Percentiles rank a stretch among this genome's conserved stretches.
Conservation (phyloP, 257 asterid genomes). For the Gentiana dahurica region DNA sequence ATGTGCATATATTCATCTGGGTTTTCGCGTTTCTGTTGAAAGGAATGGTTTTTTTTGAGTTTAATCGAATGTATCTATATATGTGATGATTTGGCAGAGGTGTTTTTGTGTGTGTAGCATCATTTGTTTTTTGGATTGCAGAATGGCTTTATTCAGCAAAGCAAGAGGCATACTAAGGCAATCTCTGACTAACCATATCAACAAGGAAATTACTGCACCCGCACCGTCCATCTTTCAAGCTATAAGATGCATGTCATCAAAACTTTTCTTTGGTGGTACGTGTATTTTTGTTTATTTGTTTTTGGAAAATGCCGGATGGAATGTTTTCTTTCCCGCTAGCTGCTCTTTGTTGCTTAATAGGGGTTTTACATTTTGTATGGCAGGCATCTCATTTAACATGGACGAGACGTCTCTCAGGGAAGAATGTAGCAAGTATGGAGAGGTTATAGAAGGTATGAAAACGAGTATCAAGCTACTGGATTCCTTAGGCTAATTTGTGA, state of each 20-base stretch:
- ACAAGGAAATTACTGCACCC: constrained; percentile 32
- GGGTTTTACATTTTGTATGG: constrained; percentile 11
- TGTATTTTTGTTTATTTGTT: background rate
- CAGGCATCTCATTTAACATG: constrained; percentile 63
- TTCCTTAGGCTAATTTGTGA: background rate
- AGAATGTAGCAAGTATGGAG: constrained; percentile 60
- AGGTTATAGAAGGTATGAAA: constrained; percentile 60
- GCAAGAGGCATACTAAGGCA: constrained; percentile 49
- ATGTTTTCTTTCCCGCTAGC: background rate
- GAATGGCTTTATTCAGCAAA: constrained; percentile 74
- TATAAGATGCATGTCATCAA: constrained; percentile 81
- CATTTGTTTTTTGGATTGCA: constrained; percentile 3
- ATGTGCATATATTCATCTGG: too few species aligned
- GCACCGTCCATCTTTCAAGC: constrained; percentile 53
- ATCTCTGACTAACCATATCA: constrained; percentile 29
- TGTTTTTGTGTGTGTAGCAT: background rate
- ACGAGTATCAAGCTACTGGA: background rate
- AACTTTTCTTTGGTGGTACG: constrained; percentile 72
- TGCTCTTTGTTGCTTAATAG: background rate
- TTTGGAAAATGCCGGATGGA: background rate
- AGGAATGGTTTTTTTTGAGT: too few species aligned
- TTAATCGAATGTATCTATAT: too few species aligned
- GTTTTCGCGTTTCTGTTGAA: too few species aligned
- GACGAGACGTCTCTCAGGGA: constrained; percentile 52
- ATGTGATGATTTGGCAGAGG: too few species aligned